Evolutionary conservation across 768 basidiomycete genomes (phyloP).

Genomic region (Trametes elegans): DNA sequence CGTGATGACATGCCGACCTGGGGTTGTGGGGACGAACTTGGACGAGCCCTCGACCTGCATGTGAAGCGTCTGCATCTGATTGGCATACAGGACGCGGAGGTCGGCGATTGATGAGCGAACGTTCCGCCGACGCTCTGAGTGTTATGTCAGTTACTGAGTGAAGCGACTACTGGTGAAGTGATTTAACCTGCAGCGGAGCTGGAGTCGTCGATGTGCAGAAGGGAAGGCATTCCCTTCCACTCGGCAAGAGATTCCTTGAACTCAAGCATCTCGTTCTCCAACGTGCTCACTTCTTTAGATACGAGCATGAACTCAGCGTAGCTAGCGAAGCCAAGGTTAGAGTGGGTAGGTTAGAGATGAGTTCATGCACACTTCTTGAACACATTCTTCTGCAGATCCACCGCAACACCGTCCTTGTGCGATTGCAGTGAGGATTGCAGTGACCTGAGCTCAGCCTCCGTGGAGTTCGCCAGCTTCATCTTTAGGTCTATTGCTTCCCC

Average conservation of each 20-base stretch:
- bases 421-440: conserved; percentile 73
- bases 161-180: conserved; percentile 3
- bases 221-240: conserved; percentile 94
- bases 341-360: background rate
- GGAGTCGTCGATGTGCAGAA: conserved; percentile 86
- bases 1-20: conserved; percentile 86
- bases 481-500: conserved; percentile 56
- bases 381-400: conserved; percentile 86
- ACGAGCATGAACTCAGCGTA: conserved; percentile 97
- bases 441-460: conserved; percentile 73
- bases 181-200: conserved; percentile 54
- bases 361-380: conserved; percentile 75
- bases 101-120: conserved; percentile 94
- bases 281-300: conserved; percentile 93
- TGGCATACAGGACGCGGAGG: conserved; percentile 89
- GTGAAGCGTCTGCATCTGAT: conserved; percentile 91
- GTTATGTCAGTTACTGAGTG: conserved; percentile 25
- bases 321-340: conserved; percentile 39
- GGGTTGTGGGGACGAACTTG: conserved; percentile 89
- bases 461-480: conserved; percentile 85
- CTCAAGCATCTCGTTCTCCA: conserved; percentile 98
- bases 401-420: conserved; percentile 69
- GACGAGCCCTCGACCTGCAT: conserved; percentile 90
- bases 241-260: conserved; percentile 92
- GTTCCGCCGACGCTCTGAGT: conserved; percentile 51